A percentile compares a stretch with the other conserved stretches of the same genome.
Evolutionary conservation across 768 basidiomycete genomes (phyloP).

Genomic region (Lentinula guzmanii): DNA sequence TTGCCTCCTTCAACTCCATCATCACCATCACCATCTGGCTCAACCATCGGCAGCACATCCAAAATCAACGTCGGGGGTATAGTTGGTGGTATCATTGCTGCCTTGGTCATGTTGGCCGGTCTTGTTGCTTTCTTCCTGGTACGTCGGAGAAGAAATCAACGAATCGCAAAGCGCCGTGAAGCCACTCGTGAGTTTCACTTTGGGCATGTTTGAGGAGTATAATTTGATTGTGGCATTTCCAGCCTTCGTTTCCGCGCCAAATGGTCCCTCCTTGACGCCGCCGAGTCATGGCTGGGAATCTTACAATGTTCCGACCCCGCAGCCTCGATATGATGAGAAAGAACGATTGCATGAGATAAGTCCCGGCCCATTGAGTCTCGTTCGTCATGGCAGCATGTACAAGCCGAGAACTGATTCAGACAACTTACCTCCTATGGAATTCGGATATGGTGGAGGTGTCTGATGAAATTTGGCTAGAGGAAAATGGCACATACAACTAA

Average conservation of each 20-base stretch:
- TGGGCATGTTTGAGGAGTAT: background rate
- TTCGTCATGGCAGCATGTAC: slow-evolving; percentile 2
- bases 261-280: background rate
- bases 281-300: background rate
- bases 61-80: background rate
- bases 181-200: background rate
- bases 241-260: background rate
- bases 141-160: background rate
- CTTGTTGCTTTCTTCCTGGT: background rate
- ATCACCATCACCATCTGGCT: background rate
- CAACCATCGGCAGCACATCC: background rate
- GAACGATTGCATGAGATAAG: background rate
- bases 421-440: background rate
- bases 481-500: background rate
- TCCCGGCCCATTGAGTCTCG: background rate
- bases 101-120: background rate
- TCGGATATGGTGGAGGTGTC: slow-evolving; percentile 1
- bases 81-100: slow-evolving; percentile 1
- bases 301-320: background rate
- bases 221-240: background rate
- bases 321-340: background rate
- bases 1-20: background rate
- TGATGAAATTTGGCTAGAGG: background rate
- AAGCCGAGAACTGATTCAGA: slow-evolving; percentile 1
- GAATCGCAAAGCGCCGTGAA: background rate